Evolutionary conservation across 805 yeast genomes (phyloP).

Genomic region (Candida rishiriensis): DNA sequence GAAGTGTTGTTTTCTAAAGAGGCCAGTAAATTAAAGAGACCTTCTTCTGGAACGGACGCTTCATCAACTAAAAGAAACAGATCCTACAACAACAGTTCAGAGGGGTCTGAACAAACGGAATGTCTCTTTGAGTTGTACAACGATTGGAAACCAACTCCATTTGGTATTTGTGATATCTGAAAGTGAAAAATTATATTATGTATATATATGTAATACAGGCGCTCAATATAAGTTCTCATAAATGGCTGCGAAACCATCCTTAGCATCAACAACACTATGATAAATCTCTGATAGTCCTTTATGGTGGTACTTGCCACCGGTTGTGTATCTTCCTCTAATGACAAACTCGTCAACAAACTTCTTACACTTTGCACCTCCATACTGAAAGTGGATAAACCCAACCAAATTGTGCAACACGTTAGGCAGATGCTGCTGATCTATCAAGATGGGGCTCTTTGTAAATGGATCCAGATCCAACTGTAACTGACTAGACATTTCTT

Average conservation of each 20-base stretch:
- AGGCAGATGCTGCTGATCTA: slow-evolving; percentile 15
- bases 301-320: slow-evolving; percentile 17
- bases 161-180: slow-evolving; percentile 34
- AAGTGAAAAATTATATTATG: background rate
- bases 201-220: background rate
- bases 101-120: background rate
- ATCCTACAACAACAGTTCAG: background rate
- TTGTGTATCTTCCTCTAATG: slow-evolving; percentile 20
- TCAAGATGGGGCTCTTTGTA: slow-evolving; percentile 11
- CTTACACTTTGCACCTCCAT: slow-evolving; percentile 14
- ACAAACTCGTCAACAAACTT: slow-evolving; percentile 27
- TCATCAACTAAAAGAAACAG: slow-evolving; percentile 3
- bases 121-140: slow-evolving; percentile 30
- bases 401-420: slow-evolving; percentile 17
- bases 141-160: slow-evolving; percentile 52
- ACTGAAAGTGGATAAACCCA: slow-evolving; percentile 25
- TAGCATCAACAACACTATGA: background rate
- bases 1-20: slow-evolving; percentile 2
- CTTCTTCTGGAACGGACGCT: background rate
- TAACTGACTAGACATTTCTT: background rate
- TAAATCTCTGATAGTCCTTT: slow-evolving; percentile 23
- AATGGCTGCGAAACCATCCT: slow-evolving; percentile 1
- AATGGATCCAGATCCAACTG: slow-evolving; percentile 5
- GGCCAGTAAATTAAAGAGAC: slow-evolving; percentile 3
- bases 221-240: background rate